Base-by-base conservation (phyloP, 2,329 filamentous ascomycete genomes). In the Amesomyces nigricolor region DNA sequence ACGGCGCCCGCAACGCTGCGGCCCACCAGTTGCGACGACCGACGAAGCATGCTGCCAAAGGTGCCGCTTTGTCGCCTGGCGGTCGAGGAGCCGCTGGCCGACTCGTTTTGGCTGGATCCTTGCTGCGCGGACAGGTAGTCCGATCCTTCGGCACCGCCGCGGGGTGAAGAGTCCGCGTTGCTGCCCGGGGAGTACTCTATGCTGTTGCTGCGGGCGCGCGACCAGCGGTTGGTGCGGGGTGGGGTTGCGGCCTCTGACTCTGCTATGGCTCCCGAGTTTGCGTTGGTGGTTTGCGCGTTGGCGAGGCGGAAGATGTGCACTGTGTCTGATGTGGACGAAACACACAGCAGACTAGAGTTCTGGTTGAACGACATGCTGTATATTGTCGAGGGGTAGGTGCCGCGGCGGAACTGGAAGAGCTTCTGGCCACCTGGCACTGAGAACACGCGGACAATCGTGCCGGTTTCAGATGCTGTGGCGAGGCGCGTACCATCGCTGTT, bases 311-410 rank as follows among this genome's bases (percentile, higher is more conserved):
- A 99, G 50, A 99, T 91, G 69, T 99, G 94, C 9, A 99, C 87
- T 0, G 94, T 99, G 66, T 99, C 94, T 0, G 91, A 95, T 1
- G 91, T 91, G 3, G 92, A 97, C 5, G 94, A 97, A 40, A 99
- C 91, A 66, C 91, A 96, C 37, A 99, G 81, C 10, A 99, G 78
- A 1, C 91, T 96, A 2, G 91, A 95, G 57, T 88, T 91, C 48
- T 91, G 85, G 71, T 99, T 99, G 74, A 99, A 99, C 1, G 91
- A 95, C 91, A 99, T 96, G 81, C 91, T 95, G 74, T 91, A 96
- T 64, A 99, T 99, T 40, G 89, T 87, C 1, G 91, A 91, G 0
- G 94, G 94, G 71, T 96, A 96, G 2, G 92, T 96, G 43, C 94
- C 94, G 61, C 94, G 85, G 57, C 94, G 84, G 73, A 99, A 99